Evolutionary conservation across 495 filamentous ascomycete genomes (phyloP).

Genomic region (Ramalina intermedia): DNA sequence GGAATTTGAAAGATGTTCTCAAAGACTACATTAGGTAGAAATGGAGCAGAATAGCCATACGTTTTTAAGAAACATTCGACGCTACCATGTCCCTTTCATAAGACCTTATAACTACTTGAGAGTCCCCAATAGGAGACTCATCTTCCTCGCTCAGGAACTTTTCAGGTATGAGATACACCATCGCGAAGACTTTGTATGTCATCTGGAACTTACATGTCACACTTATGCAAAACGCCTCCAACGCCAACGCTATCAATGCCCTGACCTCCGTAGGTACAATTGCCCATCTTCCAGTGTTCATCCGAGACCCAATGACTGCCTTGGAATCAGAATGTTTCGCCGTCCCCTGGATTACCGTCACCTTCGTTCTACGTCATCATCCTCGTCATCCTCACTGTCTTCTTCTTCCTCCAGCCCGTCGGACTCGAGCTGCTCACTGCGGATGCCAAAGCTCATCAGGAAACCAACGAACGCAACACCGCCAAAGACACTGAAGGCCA

Average conservation of each 20-base stretch:
- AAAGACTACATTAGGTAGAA: too few relatives aligned
- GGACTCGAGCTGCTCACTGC: slow-evolving; percentile 42
- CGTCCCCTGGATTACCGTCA: slow-evolving; percentile 18
- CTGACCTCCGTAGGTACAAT: too few relatives aligned
- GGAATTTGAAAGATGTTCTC: too few relatives aligned
- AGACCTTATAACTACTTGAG: too few relatives aligned
- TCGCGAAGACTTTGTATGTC: too few relatives aligned
- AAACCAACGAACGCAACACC: slow-evolving; percentile 65
- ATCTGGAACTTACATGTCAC: too few relatives aligned
- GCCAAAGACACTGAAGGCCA: slow-evolving; percentile 74
- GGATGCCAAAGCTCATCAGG: slow-evolving; percentile 57
- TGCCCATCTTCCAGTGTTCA: neutral
- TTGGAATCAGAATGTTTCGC: neutral
- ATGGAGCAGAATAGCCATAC: too few relatives aligned
- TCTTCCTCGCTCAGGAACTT: too few relatives aligned
- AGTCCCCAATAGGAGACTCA: too few relatives aligned
- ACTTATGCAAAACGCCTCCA: slow-evolving; percentile 4
- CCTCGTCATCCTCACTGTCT: slow-evolving; percentile 30
- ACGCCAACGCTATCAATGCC: slow-evolving; percentile 8
- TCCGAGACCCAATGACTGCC: neutral
- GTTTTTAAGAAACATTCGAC: too few relatives aligned
- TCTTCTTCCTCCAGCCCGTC: slow-evolving; percentile 47
- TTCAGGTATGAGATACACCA: too few relatives aligned
- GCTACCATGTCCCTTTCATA: too few relatives aligned
- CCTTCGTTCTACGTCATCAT: slow-evolving; percentile 37